phyloP scores from a whole-genome alignment of 1,284 basidiomycete species.

The Serendipita sp. region DNA sequence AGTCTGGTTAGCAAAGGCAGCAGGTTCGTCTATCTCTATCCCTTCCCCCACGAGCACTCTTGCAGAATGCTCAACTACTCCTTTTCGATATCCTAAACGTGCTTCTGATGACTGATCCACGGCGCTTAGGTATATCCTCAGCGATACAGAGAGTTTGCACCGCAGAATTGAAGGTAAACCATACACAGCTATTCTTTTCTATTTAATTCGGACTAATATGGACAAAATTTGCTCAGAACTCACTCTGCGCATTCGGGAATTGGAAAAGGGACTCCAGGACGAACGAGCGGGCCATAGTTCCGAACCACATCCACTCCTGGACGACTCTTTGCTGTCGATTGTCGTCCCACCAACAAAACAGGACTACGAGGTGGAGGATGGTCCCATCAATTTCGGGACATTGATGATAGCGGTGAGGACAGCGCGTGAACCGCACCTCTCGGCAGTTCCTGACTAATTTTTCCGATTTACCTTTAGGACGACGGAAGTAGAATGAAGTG shows the following conservation, averaged over 20 bases:
- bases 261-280: neutral
- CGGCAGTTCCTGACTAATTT: too few species aligned
- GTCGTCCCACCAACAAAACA: neutral
- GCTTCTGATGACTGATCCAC: neutral
- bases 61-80: neutral
- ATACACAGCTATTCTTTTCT: neutral
- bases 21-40: neutral
- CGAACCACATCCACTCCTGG: neutral
- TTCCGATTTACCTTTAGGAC: neutral
- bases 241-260: neutral
- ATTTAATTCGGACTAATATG: neutral
- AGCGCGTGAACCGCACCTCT: too few species aligned
- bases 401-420: neutral
- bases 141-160: constrained; percentile 2
- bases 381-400: neutral
- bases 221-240: neutral
- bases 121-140: neutral
- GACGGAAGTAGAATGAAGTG: neutral
- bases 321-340: neutral
- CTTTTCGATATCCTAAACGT: neutral
- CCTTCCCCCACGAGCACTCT: too few species aligned
- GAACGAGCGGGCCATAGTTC: neutral
- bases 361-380: neutral
- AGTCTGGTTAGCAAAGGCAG: constrained; percentile 1
- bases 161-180: neutral